phyloP scores from a whole-genome alignment of 2,329 filamentous ascomycete genomes.

The Calonectria hawksworthii region DNA sequence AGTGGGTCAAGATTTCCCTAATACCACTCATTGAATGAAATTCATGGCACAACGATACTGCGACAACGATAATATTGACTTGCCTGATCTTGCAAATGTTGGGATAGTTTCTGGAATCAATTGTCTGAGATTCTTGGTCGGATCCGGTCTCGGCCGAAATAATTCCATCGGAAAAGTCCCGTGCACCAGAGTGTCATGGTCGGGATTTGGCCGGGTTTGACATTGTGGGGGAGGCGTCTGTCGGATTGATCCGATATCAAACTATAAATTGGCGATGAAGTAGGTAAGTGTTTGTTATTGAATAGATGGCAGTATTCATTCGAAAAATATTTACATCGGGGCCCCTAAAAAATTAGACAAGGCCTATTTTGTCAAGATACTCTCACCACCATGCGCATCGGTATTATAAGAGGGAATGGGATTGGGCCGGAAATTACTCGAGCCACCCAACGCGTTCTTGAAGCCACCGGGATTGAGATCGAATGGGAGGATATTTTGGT shows the following conservation, averaged over 20 bases:
- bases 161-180: not conserved
- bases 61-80: not conserved
- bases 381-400: conserved; percentile 11
- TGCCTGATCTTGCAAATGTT: not conserved
- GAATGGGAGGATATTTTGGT: conserved; percentile 18
- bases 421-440: conserved; percentile 22
- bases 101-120: not conserved
- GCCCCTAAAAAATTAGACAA: not conserved
- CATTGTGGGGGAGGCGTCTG: not conserved
- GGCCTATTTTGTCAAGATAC: not conserved
- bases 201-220: not conserved
- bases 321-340: not conserved
- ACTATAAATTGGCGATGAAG: not conserved
- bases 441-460: conserved; percentile 15
- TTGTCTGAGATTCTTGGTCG: not conserved
- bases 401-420: conserved; percentile 16
- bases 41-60: not conserved
- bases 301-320: not conserved
- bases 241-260: not conserved
- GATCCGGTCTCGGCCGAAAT: not conserved
- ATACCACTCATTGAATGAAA: not conserved
- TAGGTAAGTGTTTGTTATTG: not conserved
- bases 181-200: not conserved
- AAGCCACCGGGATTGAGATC: conserved; percentile 11
- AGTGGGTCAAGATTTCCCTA: too few species aligned